Evolutionary conservation across 2,329 filamentous ascomycete genomes (phyloP).

Genomic region (Verticillium alfalfae): DNA sequence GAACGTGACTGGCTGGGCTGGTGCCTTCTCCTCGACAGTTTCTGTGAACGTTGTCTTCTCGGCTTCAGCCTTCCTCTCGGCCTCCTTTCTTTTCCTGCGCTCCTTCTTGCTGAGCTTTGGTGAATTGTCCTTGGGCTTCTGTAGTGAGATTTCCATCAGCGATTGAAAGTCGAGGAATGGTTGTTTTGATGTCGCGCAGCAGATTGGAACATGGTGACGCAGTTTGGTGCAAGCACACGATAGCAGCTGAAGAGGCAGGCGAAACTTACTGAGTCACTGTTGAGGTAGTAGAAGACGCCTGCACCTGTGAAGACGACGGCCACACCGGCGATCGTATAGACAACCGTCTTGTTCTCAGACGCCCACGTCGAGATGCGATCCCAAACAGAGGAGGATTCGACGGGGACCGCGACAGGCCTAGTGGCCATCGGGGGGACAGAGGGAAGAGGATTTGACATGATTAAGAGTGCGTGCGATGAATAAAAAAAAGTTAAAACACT

Average conservation of each 20-base stretch:
- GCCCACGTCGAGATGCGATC: constrained; percentile 88
- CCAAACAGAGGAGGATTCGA: constrained; percentile 66
- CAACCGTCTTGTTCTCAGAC: constrained; percentile 89
- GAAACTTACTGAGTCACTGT: constrained; percentile 46
- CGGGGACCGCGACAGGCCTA: constrained; percentile 36
- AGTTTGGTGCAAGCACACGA: not conserved
- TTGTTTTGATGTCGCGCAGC: not conserved
- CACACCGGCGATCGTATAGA: constrained; percentile 94
- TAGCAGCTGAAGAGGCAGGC: not conserved
- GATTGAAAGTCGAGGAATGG: not conserved
- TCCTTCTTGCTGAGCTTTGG: constrained; percentile 88
- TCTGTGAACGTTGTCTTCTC: constrained; percentile 28
- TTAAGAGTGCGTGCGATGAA: constrained; percentile 13
- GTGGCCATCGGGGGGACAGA: constrained; percentile 38
- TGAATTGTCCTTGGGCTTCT: constrained; percentile 28
- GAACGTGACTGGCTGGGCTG: constrained; percentile 44
- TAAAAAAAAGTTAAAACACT: constrained; percentile 4
- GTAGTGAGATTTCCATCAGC: not conserved
- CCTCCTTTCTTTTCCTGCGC: constrained; percentile 80
- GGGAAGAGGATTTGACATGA: constrained; percentile 40
- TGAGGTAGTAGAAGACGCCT: constrained; percentile 89
- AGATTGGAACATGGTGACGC: not conserved
- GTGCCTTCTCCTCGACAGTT: constrained; percentile 22
- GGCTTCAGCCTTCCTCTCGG: constrained; percentile 51
- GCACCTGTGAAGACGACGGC: constrained; percentile 87